Evolutionary conservation across 2,329 filamentous ascomycete species (phyloP).

Genomic region (Colletotrichum costaricense): DNA sequence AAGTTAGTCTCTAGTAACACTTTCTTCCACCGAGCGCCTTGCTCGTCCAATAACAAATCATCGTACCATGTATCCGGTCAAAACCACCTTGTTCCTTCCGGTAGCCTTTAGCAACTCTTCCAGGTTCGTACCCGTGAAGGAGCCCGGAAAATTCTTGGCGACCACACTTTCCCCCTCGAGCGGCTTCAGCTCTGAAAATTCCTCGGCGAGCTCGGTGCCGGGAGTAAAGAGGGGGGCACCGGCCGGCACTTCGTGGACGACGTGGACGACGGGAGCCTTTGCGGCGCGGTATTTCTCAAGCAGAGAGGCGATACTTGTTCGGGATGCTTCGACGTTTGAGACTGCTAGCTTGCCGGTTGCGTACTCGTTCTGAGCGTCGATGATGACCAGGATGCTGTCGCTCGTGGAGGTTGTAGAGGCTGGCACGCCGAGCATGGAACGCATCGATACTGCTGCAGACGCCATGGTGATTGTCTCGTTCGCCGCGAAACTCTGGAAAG

Average conservation of each 20-base stretch:
- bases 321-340: slow-evolving; percentile 61
- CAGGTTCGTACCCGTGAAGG: slow-evolving; percentile 71
- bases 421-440: slow-evolving; percentile 62
- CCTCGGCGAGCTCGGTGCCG: slow-evolving; percentile 66
- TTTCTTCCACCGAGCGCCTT: too few species aligned
- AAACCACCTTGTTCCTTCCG: slow-evolving; percentile 68
- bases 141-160: slow-evolving; percentile 68
- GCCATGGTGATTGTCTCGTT: slow-evolving; percentile 8
- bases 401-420: slow-evolving; percentile 64
- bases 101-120: slow-evolving; percentile 60
- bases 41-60: too few species aligned
- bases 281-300: slow-evolving; percentile 68
- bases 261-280: slow-evolving; percentile 65
- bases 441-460: slow-evolving; percentile 43
- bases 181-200: slow-evolving; percentile 69
- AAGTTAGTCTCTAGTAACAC: slow-evolving; percentile 30
- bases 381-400: slow-evolving; percentile 73
- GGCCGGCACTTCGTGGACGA: slow-evolving; percentile 67
- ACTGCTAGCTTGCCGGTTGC: slow-evolving; percentile 67
- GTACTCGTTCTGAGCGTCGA: slow-evolving; percentile 79
- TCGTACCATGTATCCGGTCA: slow-evolving; percentile 67
- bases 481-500: too few species aligned
- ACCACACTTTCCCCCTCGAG: slow-evolving; percentile 66
- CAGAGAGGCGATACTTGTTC: slow-evolving; percentile 66
- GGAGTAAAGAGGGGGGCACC: slow-evolving; percentile 76